Base-by-base conservation (phyloP, 2,329 filamentous ascomycete species). In the Passalora sequoiae region DNA sequence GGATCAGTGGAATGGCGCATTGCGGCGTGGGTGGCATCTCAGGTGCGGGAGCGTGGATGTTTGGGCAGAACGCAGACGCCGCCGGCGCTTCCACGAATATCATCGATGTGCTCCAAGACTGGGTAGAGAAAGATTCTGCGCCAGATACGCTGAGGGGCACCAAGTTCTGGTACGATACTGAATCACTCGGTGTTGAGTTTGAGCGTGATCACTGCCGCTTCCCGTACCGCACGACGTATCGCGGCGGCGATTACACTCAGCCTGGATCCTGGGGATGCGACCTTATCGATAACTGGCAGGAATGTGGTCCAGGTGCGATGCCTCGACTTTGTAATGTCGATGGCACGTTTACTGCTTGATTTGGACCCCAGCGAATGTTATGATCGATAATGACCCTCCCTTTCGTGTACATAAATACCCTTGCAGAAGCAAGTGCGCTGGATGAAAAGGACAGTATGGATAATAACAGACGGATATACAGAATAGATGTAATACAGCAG, bases 1-100 rank as follows among this genome's bases (percentile, higher is more conserved):
- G 67, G 22, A 72, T 72, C 57, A 71, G 58, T 44, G 77, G 75
- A 5, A 73, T 76, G 63, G 64, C 59, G 2, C 76, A 78, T 57
- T 78, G 75, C 54, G 49, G 69, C 71, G 51, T 55, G 1, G 71
- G 70, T 24, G 58, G 59, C 9, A 60, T 62, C 36, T 53, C 52
- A 27, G 70, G 69, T 4, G 60, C 65, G n/a, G 66, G 70, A 29
- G 64, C 70, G 3, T 65, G 67, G 53, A 65, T 63, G 48, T 65
- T 74, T 50, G 67, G 63, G 51, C 46, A 70, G 60, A 56, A 58
- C 47, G 43, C 46, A 6, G 50, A 40, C 16, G 58, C 58, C 6
- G 44, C 50, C 19, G 38, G 45, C 10, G 53, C 47, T 7, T 58
- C 66, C 25, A 62, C 70, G 47, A 75, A 76, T 53, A 69, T 73